Base-by-base conservation (phyloP, 2,329 filamentous ascomycete genomes). In the Coleophoma cylindrospora region DNA sequence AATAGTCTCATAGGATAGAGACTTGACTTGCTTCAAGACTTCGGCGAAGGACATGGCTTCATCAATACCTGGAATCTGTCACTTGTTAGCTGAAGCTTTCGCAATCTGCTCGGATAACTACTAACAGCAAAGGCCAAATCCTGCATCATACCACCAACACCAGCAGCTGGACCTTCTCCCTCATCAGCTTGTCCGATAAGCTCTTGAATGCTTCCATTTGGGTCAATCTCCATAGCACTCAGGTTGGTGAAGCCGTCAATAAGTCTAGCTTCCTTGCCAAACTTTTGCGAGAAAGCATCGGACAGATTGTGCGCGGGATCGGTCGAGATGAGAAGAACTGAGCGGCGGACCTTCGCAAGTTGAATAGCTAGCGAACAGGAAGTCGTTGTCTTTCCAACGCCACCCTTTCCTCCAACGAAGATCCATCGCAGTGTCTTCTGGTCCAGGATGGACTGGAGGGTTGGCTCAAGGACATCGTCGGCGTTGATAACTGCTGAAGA, bases 31-130 rank as follows among this genome's bases (percentile, higher is more conserved):
- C 73, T 99, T 99, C 64, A 99, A 81, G 57, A 99, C 94, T 75
- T 99, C 94, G 68, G 94, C 94, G 67, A 99, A 99, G 50, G 91
- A 96, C 94, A 99, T 99, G 69, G 94, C 94, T 72, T 99, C 94
- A 68, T 99, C 94, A 55, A 99, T 95, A 72, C 94, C 94, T 15
- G 94, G 94, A 55, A 99, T 99, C 89, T 95, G 61, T 12, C n/a
- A 12, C 15, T 22, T 37, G 32, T 45, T 45, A 47, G n/a, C 10
- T 38, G 22, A 21, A 40, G 56, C 49, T 32, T 34, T 41, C 32
- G 21, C 40, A 21, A 37, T 6, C 15, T 21, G 47, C 15, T n/a
- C 41, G 19, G 33, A 48, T 19, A 9, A 49, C 37, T 17, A 73
- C 85, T 54, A 72, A 95, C 91, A 58, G 89, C 91, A 71, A 97